A percentile compares a stretch with the other conserved stretches of the same genome.
Conservation (phyloP, 495 filamentous ascomycete species). For the Penicillium paradoxum region DNA sequence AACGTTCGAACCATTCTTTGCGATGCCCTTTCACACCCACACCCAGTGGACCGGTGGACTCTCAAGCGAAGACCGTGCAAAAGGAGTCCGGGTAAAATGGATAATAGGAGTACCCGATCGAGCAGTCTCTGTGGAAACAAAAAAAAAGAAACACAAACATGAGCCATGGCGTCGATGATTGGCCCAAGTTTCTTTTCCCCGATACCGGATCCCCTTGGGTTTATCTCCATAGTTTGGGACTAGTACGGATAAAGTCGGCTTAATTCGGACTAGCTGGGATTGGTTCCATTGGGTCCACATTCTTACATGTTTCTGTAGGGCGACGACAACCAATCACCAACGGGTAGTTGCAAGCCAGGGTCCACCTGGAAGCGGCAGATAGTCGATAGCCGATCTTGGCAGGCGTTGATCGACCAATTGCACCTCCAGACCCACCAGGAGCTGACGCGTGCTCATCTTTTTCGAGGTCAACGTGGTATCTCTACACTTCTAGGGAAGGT, state of each 20-base stretch:
- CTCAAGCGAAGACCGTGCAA: too few species aligned
- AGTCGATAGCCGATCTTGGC: constrained; percentile 47
- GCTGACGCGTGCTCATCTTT: constrained; percentile 41
- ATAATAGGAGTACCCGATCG: too few species aligned
- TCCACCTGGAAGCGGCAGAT: constrained; percentile 38
- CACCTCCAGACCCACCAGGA: constrained; percentile 14
- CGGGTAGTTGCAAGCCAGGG: constrained; percentile 9
- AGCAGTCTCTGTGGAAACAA: too few species aligned
- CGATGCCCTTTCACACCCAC: not conserved
- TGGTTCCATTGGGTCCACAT: constrained; percentile 10
- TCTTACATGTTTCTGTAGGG: constrained; percentile 22
- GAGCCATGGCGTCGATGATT: constrained; percentile 12
- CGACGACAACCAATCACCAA: not conserved
- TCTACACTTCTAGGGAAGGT: not conserved
- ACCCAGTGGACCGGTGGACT: not conserved
- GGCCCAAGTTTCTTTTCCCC: constrained; percentile 5
- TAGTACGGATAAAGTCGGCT: not conserved
- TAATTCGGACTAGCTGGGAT: not conserved
- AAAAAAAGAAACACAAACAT: too few species aligned
- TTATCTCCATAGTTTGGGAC: constrained; percentile 2
- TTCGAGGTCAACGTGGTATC: constrained; percentile 5
- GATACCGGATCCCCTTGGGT: constrained; percentile 21
- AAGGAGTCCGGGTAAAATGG: constrained; percentile 9
- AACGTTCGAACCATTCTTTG: not conserved
- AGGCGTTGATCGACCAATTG: constrained; percentile 34